phyloP scores from a whole-genome alignment of 2,329 filamentous ascomycete genomes.

The Monilinia fructicola region DNA sequence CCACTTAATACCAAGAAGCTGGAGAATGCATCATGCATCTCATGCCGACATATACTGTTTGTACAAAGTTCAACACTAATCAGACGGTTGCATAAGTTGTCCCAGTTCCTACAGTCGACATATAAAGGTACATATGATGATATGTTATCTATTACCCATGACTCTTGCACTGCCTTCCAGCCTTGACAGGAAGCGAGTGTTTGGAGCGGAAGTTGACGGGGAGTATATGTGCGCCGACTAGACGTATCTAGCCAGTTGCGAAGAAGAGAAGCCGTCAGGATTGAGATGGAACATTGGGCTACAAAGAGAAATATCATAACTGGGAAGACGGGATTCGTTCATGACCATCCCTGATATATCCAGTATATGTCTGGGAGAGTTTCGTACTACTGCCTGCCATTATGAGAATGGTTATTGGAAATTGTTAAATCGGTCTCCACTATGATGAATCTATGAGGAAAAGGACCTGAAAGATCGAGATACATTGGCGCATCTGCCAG shows the following conservation, averaged over 20 bases:
- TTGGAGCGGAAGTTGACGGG: neutral
- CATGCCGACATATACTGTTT: neutral
- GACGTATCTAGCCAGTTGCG: neutral
- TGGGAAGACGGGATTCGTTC: neutral
- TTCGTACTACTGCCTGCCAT: too few relatives aligned
- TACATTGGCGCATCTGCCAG: neutral
- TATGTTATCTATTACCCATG: neutral
- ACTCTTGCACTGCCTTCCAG: neutral
- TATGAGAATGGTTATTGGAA: neutral
- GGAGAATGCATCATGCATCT: neutral
- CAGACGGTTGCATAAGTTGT: neutral
- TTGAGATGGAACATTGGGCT: neutral
- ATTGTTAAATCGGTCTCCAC: neutral
- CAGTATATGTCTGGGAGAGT: neutral
- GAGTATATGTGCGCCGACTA: neutral
- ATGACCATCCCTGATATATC: neutral
- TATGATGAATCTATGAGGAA: neutral
- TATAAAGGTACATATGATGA: neutral
- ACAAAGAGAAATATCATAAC: neutral
- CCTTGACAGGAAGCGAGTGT: neutral
- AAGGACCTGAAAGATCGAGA: neutral
- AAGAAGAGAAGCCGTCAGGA: neutral
- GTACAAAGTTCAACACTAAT: neutral
- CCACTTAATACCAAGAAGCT: neutral
- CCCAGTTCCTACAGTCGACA: accelerated